Base-by-base conservation (phyloP, 1,284 basidiomycete species). In the Nidula niveotomentosa region DNA sequence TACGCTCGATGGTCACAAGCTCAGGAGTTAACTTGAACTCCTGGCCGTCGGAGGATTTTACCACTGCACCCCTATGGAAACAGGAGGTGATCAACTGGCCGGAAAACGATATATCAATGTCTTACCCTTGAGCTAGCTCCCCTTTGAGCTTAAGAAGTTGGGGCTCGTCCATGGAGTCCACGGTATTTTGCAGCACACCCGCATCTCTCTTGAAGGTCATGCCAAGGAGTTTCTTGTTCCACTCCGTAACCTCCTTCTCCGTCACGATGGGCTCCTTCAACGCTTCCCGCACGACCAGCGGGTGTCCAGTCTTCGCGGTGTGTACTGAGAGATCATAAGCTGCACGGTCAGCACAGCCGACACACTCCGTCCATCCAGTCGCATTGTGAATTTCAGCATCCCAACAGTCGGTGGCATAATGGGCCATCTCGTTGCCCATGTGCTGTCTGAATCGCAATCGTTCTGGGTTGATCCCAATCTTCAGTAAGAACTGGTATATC, bases 351-450 rank as follows among this genome's bases (percentile, higher is more conserved):
- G 97, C 96, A 74, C 97, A 99, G n/a, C 96, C 97, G 51, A 98
- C 96, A 72, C 96, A 99, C 76, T 99, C 97, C 58, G 94, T 96
- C 97, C 97, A 99, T 51, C 96, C 96, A 64, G 88, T 91, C 48
- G 92, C 91, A 53, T 93, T 96, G 65, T 95, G 83, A 61, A 99
- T 98, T 78, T 99, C 96, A 56, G 96, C 96, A 70, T 99, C 96
- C 96, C 96, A 99, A 76, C 96, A 99, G 76, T 99, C 96, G 35
- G 94, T 86, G 55, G 96, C 96, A 71, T 99, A 99, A 74, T 99
- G 96, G 0, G 96, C 96, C 97, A 98, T 98, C 78, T 98, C 96
- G 76, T 79, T 80, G 8, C 59, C 83, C 95, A 98, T 98, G 75
- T 98, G 96, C 71, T 98, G 96, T 37, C 96, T 84, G 85, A 98